These are phyloP conservation scores for Colletotrichum falcatum DNA, from an alignment of 2,329 filamentous ascomycete species.

Conservation along the genomic window DNA sequence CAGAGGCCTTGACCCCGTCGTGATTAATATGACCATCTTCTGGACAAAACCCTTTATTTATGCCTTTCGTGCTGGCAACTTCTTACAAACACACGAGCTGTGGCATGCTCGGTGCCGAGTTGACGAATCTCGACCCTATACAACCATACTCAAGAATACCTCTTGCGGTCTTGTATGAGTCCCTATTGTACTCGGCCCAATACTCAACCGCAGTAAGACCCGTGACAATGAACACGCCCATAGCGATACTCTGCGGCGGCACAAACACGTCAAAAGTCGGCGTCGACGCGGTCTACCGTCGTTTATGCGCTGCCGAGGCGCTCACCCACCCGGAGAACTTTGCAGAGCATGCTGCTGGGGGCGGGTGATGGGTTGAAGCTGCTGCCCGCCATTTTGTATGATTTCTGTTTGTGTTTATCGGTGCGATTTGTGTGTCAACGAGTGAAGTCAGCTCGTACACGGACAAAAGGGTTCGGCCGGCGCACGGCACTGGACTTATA, in stretches of 20 bases:
- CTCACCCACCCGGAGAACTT: constrained; percentile 17
- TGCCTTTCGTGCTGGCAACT: not conserved
- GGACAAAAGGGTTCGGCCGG: too few species aligned
- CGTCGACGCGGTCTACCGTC: constrained; percentile 11
- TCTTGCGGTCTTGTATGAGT: not conserved
- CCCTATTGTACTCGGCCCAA: constrained; percentile 28
- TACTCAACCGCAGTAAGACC: constrained; percentile 21
- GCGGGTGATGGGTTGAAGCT: not conserved
- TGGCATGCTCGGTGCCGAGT: not conserved
- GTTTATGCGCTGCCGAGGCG: constrained; percentile 41
- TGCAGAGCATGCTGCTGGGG: constrained; percentile 8
- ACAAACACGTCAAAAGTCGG: constrained; percentile 36
- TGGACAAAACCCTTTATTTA: not conserved
- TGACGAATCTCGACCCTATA: not conserved
- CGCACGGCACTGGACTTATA: not conserved
- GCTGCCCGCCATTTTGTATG: not conserved
- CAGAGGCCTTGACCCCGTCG: too few species aligned
- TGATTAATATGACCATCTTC: not conserved
- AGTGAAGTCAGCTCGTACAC: constrained; percentile 7
- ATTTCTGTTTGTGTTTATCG: not conserved
- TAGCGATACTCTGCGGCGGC: constrained; percentile 32
- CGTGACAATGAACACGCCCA: constrained; percentile 36
- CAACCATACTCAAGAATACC: not conserved
- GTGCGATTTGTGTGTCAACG: not conserved
- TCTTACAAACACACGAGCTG: rapidly evolving